Evolutionary conservation across 768 basidiomycete genomes (phyloP).

Genomic region (Hemileccinum rubropunctum): DNA sequence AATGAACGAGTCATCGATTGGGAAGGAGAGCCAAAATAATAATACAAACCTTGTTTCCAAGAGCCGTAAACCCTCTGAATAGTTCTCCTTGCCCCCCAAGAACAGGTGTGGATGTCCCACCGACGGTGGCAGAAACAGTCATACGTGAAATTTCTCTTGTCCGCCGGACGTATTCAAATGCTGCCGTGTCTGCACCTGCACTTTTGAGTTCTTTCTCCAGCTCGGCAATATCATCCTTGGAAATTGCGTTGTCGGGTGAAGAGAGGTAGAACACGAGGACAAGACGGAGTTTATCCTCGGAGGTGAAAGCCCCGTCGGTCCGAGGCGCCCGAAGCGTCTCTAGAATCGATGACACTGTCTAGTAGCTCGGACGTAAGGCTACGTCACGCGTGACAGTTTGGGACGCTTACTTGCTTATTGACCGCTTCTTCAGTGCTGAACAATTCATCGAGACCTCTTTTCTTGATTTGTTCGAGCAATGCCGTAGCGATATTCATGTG

Average conservation of each 20-base stretch:
- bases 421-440: constrained; percentile 95
- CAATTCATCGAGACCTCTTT: constrained; percentile 91
- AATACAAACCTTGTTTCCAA: constrained; percentile 77
- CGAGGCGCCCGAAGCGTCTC: constrained; percentile 80
- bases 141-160: constrained; percentile 91
- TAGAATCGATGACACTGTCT: constrained; percentile 79
- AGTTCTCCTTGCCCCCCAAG: constrained; percentile 79
- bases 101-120: constrained; percentile 64
- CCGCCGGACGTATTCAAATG: constrained; percentile 91
- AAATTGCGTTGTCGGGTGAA: constrained; percentile 70
- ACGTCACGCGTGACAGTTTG: background rate
- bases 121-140: constrained; percentile 66
- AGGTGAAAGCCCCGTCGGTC: constrained; percentile 60
- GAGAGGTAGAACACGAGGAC: constrained; percentile 96
- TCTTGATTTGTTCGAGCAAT: constrained; percentile 92
- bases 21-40: background rate
- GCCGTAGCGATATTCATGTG: constrained; percentile 99
- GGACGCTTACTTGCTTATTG: constrained; percentile 64
- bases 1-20: background rate
- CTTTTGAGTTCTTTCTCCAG: constrained; percentile 84
- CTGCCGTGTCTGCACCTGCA: constrained; percentile 72
- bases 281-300: constrained; percentile 88
- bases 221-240: constrained; percentile 87
- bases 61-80: constrained; percentile 89
- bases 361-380: constrained; percentile 1